Evolutionary conservation across 306 rosid genomes (phyloP).

Genomic region (Begonia loranthoides): DNA sequence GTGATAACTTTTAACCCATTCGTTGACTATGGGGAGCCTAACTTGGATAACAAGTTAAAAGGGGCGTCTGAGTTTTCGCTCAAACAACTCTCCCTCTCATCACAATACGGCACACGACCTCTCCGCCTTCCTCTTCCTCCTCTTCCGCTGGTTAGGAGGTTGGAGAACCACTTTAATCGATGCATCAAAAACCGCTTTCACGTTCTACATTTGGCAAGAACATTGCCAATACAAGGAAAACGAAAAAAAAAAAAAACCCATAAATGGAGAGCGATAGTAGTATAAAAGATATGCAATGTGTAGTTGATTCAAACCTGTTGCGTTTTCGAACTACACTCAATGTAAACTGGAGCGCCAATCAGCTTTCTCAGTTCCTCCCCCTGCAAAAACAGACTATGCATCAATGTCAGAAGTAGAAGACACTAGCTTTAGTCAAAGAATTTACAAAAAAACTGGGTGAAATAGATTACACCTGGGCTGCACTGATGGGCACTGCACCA

Average conservation of each 20-base stretch:
- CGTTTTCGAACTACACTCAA: constrained; percentile 94
- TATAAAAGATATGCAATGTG: neutral
- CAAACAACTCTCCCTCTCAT: constrained; percentile 7
- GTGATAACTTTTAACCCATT: neutral
- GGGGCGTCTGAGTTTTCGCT: neutral
- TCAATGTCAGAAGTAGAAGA: neutral
- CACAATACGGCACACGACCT: constrained; percentile 73
- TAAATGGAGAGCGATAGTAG: neutral
- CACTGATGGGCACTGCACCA: constrained; percentile 76
- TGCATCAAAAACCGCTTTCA: constrained; percentile 88
- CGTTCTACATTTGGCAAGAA: constrained; percentile 45
- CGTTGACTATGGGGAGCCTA: too few relatives aligned
- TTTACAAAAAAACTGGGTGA: too few relatives aligned
- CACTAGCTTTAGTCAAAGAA: constrained; percentile 7
- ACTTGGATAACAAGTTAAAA: neutral
- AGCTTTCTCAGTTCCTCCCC: constrained; percentile 86
- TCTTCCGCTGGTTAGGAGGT: constrained; percentile 80
- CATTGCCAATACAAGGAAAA: neutral
- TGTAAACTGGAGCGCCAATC: constrained; percentile 74
- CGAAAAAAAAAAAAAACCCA: too few relatives aligned
- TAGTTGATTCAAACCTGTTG: constrained; percentile 53
- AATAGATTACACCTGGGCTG: constrained; percentile 55
- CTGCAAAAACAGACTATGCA: constrained; percentile 19
- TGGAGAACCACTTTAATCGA: constrained; percentile 94
- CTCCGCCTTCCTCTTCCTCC: constrained; percentile 66